A percentile compares a stretch with the other conserved stretches of the same genome.
Conservation (phyloP, 257 asterid species). For the Nicotiana obtusifolia region DNA sequence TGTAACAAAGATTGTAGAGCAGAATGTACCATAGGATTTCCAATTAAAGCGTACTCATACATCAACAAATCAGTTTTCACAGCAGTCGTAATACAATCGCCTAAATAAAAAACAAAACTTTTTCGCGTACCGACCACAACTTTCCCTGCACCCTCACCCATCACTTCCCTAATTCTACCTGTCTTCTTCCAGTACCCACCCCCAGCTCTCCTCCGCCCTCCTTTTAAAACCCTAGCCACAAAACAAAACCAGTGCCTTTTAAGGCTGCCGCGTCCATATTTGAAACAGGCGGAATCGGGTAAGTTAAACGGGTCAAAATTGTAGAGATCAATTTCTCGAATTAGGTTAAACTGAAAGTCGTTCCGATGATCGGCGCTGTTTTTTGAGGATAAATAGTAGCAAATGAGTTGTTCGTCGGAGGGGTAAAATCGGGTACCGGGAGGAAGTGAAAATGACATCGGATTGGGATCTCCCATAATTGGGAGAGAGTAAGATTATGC, state of each 20-base stretch:
- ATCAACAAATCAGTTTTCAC: conserved; percentile 35
- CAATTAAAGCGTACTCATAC: conserved; percentile 32
- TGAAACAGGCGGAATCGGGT: conserved; percentile 28
- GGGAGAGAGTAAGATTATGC: not conserved
- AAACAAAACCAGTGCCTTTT: conserved; percentile 37
- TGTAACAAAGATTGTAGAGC: not conserved
- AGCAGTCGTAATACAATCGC: conserved; percentile 17
- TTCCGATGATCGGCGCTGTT: conserved; percentile 6
- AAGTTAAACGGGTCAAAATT: conserved; percentile 26
- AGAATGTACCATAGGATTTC: conserved; percentile 27
- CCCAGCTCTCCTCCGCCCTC: conserved; percentile 20
- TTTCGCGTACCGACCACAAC: conserved; percentile 31
- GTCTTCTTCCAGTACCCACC: conserved; percentile 35
- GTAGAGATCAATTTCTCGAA: conserved; percentile 34
- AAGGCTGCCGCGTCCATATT: conserved; percentile 29
- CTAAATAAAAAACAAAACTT: conserved; percentile 31
- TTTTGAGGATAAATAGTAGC: conserved; percentile 31
- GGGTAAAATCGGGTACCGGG: conserved; percentile 38
- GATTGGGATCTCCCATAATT: conserved; percentile 21
- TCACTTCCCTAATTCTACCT: conserved; percentile 26
- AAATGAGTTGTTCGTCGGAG: conserved; percentile 31
- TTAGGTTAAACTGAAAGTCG: conserved; percentile 16
- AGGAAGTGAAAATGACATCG: conserved; percentile 17
- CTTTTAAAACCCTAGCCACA: conserved; percentile 24
- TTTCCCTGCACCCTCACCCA: conserved; percentile 23